phyloP scores from a whole-genome alignment of 305 asterid species.

The Withania somnifera region DNA sequence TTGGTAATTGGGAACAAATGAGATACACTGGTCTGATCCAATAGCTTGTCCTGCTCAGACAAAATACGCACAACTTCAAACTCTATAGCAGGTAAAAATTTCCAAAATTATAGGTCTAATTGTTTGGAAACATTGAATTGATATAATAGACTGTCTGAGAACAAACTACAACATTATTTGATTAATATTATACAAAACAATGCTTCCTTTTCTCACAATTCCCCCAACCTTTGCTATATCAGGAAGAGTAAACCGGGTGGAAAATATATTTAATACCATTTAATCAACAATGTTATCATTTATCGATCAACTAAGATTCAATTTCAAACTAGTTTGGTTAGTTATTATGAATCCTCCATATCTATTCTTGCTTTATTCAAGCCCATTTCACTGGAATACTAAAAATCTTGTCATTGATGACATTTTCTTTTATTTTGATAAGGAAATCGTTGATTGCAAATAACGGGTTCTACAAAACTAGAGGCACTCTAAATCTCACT shows the following conservation, averaged over 20 bases:
- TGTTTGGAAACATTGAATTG: neutral
- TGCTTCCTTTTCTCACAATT: neutral
- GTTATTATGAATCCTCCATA: neutral
- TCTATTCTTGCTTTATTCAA: neutral
- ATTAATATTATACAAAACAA: neutral
- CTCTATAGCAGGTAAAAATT: neutral
- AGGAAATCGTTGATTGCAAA: too few relatives aligned
- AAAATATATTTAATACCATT: neutral
- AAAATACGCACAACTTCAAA: neutral
- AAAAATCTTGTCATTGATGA: neutral
- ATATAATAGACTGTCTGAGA: neutral
- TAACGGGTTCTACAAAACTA: neutral
- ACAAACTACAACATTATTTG: neutral
- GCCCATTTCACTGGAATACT: neutral
- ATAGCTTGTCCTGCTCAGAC: constrained; percentile 72
- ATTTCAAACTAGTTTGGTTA: neutral
- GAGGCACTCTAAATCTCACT: neutral
- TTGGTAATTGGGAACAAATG: constrained; percentile 77
- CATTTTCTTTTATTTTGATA: too few relatives aligned
- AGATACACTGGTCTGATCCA: constrained; percentile 85
- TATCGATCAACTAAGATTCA: neutral
- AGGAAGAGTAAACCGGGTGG: neutral
- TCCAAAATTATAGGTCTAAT: neutral
- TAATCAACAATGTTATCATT: neutral
- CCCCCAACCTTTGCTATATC: neutral